Conservation (phyloP, 441 rosid genomes). For the Iberis amara region DNA sequence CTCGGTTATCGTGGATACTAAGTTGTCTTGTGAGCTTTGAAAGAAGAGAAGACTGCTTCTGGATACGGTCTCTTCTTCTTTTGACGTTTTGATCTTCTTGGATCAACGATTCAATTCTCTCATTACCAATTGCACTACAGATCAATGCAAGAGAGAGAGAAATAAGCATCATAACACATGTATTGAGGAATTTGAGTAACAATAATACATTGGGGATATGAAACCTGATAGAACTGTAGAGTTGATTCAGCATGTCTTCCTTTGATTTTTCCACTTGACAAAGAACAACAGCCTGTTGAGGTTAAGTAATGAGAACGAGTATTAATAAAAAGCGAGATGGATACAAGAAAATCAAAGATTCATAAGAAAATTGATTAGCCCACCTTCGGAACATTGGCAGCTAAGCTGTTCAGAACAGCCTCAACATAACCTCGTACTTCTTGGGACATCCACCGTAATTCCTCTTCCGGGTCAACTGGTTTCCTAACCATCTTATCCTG, state of each 20-base stretch:
- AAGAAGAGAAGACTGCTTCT: not conserved
- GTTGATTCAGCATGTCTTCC: not conserved
- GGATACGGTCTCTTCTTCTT: not conserved
- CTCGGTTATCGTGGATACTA: not conserved
- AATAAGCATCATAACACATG: not conserved
- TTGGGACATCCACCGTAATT: conserved; percentile 99
- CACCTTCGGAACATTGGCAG: conserved; percentile 98
- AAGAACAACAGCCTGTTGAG: not conserved
- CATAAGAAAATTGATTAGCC: not conserved
- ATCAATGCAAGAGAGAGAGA: not conserved
- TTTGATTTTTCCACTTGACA: not conserved
- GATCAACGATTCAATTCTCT: not conserved
- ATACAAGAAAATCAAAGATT: conserved; percentile 34
- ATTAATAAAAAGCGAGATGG: conserved; percentile 15
- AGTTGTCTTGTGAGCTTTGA: not conserved
- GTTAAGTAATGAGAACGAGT: too few relatives aligned
- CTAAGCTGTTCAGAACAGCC: conserved; percentile 99
- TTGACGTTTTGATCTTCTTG: not conserved
- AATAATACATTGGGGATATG: not conserved
- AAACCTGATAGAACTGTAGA: not conserved
- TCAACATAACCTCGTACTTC: conserved; percentile 99
- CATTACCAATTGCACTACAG: not conserved
- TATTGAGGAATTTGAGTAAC: not conserved
- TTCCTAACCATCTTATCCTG: conserved; percentile 92
- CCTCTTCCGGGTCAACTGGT: conserved; percentile 98